phyloP scores from a whole-genome alignment of 768 basidiomycete species.

The Mycena epipterygia region DNA sequence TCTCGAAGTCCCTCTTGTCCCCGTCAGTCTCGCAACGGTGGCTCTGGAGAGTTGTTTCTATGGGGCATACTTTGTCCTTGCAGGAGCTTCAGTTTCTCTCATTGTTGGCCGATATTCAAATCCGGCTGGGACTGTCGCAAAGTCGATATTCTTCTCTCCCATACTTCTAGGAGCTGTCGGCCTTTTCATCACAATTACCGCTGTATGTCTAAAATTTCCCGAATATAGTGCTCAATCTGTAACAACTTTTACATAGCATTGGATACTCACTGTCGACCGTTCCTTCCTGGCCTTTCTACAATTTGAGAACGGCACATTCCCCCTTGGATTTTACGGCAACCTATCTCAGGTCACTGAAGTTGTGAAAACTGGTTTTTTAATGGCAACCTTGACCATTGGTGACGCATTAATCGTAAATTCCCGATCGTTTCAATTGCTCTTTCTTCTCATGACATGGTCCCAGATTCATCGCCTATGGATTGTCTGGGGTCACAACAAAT shows the following conservation, averaged over 20 bases:
- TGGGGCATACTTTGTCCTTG: too few species aligned
- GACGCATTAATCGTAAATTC: constrained; percentile 33
- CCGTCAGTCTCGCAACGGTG: too few species aligned
- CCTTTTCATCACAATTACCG: too few species aligned
- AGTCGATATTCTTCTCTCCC: too few species aligned
- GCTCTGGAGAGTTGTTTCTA: too few species aligned
- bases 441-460: background rate
- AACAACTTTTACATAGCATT: constrained; percentile 25
- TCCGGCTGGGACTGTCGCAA: too few species aligned
- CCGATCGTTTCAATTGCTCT: background rate
- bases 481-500: constrained; percentile 21
- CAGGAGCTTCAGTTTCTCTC: too few species aligned
- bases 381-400: constrained; percentile 15
- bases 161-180: too few species aligned
- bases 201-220: too few species aligned
- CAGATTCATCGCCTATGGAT: constrained; percentile 59
- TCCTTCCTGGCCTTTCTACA: constrained; percentile 34
- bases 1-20: too few species aligned
- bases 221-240: too few species aligned
- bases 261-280: constrained; percentile 31
- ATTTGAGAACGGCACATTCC: constrained; percentile 16
- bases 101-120: too few species aligned
- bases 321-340: constrained; percentile 25
- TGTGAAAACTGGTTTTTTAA: constrained; percentile 29
- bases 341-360: constrained; percentile 28